These are phyloP conservation scores for Protomyces gravidus DNA, from an alignment of 1,139 yeast species.

Conservation along the genomic window DNA sequence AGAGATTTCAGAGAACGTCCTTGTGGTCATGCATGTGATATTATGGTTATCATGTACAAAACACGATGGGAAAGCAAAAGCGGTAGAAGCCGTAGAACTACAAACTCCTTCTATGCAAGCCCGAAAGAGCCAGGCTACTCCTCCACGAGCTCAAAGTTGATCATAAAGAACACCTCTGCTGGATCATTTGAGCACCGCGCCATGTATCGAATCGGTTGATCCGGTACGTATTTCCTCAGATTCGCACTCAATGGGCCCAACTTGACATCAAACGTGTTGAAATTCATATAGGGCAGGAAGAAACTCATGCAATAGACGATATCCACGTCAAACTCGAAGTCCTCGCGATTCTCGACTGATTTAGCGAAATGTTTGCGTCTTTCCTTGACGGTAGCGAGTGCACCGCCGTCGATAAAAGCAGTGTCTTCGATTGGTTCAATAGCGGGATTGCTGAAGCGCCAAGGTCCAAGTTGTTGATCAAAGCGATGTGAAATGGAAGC, in stretches of 20 bases:
- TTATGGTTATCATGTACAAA: no score
- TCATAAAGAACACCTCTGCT: conserved; percentile 25
- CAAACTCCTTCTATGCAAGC: no score
- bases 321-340: conserved; percentile 27
- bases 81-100: no score
- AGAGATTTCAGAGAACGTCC: no score
- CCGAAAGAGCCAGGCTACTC: no score
- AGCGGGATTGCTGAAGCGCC: conserved; percentile 30
- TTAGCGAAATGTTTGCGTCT: conserved; percentile 29
- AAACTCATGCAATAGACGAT: conserved; percentile 32
- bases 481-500: conserved; percentile 9
- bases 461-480: conserved; percentile 27
- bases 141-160: conserved; percentile 27
- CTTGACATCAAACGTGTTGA: conserved; percentile 29
- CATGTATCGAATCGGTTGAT: conserved; percentile 33
- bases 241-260: conserved; percentile 30
- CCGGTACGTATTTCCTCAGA: conserved; percentile 35
- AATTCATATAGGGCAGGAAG: conserved; percentile 31
- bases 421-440: conserved; percentile 31
- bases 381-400: conserved; percentile 27
- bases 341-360: conserved; percentile 13
- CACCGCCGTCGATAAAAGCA: conserved; percentile 29
- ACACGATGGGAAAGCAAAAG: no score
- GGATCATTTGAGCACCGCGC: conserved; percentile 21
- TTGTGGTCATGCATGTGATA: no score